Base-by-base conservation (phyloP, 139 green algal species). In the Chlamydomonas sp. region DNA sequence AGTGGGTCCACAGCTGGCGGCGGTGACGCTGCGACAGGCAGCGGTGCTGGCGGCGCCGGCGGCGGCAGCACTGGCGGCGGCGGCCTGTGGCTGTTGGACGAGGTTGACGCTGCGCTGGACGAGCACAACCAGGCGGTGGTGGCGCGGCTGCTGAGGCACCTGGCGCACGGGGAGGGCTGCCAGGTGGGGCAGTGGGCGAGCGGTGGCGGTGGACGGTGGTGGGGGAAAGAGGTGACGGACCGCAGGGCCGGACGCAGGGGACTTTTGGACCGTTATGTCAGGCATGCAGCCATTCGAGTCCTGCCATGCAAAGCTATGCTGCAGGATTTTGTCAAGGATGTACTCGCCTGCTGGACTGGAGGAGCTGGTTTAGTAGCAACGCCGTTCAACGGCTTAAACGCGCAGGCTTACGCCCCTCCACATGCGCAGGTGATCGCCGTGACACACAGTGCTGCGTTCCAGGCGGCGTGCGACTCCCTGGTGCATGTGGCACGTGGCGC, bases 91-190 rank as follows among this genome's bases (percentile, higher is more conserved):
- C 59, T 95, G 3, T 49, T 94, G 80, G 92, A 95, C 67, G 91
- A 96, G 87, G 91, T 94, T 60, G 93, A 96, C 85, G 93, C 92
- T 0, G 94, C 94, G 5, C 85, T 96, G 75, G 94, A 96, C 68
- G 94, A 95, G 83, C 86, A 87, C 67, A 96, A 96, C 86, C 90
- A 94, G 77, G 76, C 64, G 20, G 68, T 89, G 15, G 84, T 92
- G 60, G 85, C 89, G n/a, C 14, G 60, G 0, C 79, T 92, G 59
- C 87, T 92, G 64, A 63, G 80, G 16, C 77, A 71, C 31, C 61
- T 91, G 61, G 61, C 81, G 16, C 60, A 82, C 67, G 77, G 88
- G 79, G 62, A 8, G 60, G 58, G 57, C 17, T 78, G 86, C 61
- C 79, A 67, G 78, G 71, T 85, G 17, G 9, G 68, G 12, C 66